phyloP scores from a whole-genome alignment of 2,329 filamentous ascomycete genomes.

The Leptographium wingfieldii region DNA sequence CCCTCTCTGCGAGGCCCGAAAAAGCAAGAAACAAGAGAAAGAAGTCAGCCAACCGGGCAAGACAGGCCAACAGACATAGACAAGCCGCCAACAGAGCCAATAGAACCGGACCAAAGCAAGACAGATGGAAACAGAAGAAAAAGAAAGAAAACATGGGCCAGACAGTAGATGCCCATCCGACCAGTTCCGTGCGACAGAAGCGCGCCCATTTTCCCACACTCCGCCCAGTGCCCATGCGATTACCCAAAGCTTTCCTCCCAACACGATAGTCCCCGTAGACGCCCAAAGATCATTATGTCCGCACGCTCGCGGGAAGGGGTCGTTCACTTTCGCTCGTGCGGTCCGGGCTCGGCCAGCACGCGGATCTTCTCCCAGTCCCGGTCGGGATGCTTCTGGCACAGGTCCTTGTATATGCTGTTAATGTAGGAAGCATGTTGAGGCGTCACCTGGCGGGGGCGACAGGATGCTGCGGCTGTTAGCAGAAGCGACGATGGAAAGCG shows the following conservation, averaged over 20 bases:
- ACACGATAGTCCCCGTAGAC: too few species aligned
- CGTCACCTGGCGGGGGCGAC: background rate
- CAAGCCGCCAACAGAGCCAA: background rate
- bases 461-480: background rate
- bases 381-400: conserved; percentile 1
- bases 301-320: too few species aligned
- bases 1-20: too few species aligned
- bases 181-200: background rate
- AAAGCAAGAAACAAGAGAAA: background rate
- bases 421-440: conserved; percentile 1
- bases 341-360: background rate
- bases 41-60: too few species aligned
- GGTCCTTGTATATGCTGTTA: conserved; percentile 2
- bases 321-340: background rate
- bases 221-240: too few species aligned
- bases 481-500: background rate
- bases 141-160: background rate
- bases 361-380: conserved; percentile 3
- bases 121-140: too few species aligned
- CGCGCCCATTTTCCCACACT: background rate
- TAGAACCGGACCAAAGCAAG: background rate
- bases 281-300: too few species aligned
- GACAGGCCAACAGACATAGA: background rate
- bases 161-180: background rate
- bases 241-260: too few species aligned